Evolutionary conservation across 2,329 filamentous ascomycete genomes (phyloP).

Genomic region (Ophiocordyceps camponoti-leonardi): DNA sequence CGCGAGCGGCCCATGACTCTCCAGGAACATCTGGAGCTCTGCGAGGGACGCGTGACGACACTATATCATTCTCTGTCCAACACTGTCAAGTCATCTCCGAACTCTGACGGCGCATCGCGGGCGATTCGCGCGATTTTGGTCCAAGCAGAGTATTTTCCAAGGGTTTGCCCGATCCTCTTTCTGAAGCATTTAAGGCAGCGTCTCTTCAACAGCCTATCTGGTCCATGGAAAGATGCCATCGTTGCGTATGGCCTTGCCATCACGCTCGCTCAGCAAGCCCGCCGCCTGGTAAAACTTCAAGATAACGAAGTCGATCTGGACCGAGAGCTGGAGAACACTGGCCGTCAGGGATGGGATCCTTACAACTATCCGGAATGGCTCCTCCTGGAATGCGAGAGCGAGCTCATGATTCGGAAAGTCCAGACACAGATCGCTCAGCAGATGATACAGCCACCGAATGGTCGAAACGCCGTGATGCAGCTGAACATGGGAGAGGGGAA

Average conservation of each 20-base stretch:
- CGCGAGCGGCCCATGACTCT: background rate
- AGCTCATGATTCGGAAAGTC: slow-evolving; percentile 39
- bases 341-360: slow-evolving; percentile 39
- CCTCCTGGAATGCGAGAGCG: slow-evolving; percentile 46
- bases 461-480: slow-evolving; percentile 33
- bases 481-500: slow-evolving; percentile 61
- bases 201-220: slow-evolving; percentile 5
- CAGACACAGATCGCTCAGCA: slow-evolving; percentile 39
- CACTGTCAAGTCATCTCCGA: background rate
- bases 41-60: background rate
- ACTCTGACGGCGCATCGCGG: background rate
- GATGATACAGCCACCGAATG: slow-evolving; percentile 27
- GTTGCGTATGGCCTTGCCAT: slow-evolving; percentile 22
- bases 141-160: background rate
- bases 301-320: background rate
- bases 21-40: background rate
- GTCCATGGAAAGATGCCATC: slow-evolving; percentile 17
- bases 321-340: slow-evolving; percentile 27
- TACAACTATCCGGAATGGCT: slow-evolving; percentile 38
- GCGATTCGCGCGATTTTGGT: background rate
- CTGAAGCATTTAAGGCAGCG: background rate
- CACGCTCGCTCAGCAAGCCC: slow-evolving; percentile 21
- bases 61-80: background rate
- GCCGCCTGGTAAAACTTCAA: slow-evolving; percentile 16
- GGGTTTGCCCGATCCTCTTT: background rate